Percentiles rank a stretch among this genome's conserved stretches.
Conservation (phyloP, 768 basidiomycete genomes). For the Suillus americanus region DNA sequence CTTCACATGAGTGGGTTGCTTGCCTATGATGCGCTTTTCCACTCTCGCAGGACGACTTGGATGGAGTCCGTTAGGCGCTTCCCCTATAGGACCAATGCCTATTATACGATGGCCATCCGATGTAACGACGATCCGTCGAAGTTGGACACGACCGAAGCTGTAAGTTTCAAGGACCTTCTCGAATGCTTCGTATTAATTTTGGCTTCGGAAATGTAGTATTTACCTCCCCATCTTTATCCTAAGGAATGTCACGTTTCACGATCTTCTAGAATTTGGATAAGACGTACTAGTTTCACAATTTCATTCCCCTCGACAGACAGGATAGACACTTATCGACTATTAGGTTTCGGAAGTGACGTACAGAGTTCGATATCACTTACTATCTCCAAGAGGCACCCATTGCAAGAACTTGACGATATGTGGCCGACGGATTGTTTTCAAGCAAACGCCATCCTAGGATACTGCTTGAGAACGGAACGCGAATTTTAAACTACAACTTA, state of each 20-base stretch:
- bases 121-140: constrained; percentile 51
- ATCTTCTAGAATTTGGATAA: constrained; percentile 10
- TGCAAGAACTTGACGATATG: constrained; percentile 46
- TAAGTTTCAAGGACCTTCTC: constrained; percentile 40
- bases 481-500: neutral
- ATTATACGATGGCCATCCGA: constrained; percentile 46
- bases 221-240: constrained; percentile 49
- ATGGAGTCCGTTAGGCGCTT: constrained; percentile 41
- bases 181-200: neutral
- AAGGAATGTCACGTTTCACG: constrained; percentile 11
- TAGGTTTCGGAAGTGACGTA: constrained; percentile 9
- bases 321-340: constrained; percentile 35
- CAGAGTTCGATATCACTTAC: constrained; percentile 24
- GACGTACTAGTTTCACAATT: constrained; percentile 45
- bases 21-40: constrained; percentile 55
- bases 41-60: constrained; percentile 48
- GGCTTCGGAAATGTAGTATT: neutral
- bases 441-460: constrained; percentile 48
- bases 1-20: constrained; percentile 12
- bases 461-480: neutral
- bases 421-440: constrained; percentile 47
- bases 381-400: constrained; percentile 51
- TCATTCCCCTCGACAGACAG: constrained; percentile 51
- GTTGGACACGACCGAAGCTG: constrained; percentile 42
- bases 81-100: constrained; percentile 48